Evolutionary conservation across 352 stramenopile species (phyloP), one percentile per base, ranked within the genome.

Genomic region (Phytophthora tubulina): DNA sequence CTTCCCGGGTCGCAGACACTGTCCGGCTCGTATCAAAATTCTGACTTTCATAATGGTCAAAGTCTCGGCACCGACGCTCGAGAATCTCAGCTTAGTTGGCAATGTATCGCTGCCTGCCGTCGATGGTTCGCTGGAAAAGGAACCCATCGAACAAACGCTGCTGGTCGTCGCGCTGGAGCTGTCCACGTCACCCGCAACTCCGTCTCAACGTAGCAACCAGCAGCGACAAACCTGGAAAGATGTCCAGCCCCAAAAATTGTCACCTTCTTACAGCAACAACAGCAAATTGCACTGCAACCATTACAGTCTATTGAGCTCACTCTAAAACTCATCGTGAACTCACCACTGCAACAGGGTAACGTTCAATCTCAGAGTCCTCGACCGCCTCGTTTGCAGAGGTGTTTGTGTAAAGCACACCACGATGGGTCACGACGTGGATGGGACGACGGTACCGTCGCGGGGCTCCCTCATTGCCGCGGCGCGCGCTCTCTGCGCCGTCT

Each of bases 401-500:
- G n/a, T 11, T 72, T 39, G 60, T 79, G 72, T 76, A 55, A 46
- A 68, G 54, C 55, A 79, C 67, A 79, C 52, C 48, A 75, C 58
- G 53, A 68, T 75, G 65, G 66, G 65, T 65, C 65, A 75, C 39
- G 53, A 66, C 67, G 66, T 75, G 71, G 71, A 78, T 78, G 71
- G 71, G 71, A 64, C 71, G 72, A 76, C 57, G 57, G 67, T 70
- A 73, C 65, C 51, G 68, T 72, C 67, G 51, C 67, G 38, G 42
- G 35, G 46, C 63, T 71, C 46, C 60, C 54, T 62, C 67, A 69
- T 62, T 66, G 70, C 46, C 65, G 70, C 65, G 17, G 39, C 51
- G 56, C 45, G 62, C 61, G 61, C 72, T 70, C 67, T 78, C 66
- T 78, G 67, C 67, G 72, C 72, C 72, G 72, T 75, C 72, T 73